Percentiles rank a stretch among this genome's conserved stretches.
Conservation (phyloP, 2,329 filamentous ascomycete genomes). For the Talaromyces sp. region DNA sequence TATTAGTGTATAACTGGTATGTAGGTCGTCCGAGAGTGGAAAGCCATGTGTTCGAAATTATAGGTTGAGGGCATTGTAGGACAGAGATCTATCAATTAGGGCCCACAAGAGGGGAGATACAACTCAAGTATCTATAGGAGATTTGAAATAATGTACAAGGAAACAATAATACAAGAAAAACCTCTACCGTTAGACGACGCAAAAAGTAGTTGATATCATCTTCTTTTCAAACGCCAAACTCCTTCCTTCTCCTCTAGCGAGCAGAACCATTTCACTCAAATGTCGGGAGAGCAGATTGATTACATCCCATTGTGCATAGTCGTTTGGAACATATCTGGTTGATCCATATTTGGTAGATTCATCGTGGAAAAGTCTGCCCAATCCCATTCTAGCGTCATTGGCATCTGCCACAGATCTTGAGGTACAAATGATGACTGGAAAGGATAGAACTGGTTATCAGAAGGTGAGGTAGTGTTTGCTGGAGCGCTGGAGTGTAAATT, state of each 20-base stretch:
- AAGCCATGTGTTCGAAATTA: not conserved
- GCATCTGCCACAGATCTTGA: constrained; percentile 91
- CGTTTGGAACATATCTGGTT: constrained; percentile 23
- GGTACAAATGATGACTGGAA: constrained; percentile 80
- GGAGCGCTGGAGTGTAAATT: constrained; percentile 25
- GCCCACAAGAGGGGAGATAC: not conserved
- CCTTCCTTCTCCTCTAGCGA: constrained; percentile 10
- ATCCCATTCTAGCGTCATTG: constrained; percentile 93
- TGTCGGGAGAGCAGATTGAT: not conserved
- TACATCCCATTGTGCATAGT: constrained; percentile 26
- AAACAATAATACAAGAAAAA: constrained; percentile 3
- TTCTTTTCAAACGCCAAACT: constrained; percentile 21
- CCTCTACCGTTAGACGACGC: not conserved
- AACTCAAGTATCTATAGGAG: not conserved
- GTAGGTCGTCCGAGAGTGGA: not conserved
- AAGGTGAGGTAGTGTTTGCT: constrained; percentile 25
- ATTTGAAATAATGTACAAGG: not conserved
- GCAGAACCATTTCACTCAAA: not conserved
- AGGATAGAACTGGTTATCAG: constrained; percentile 8
- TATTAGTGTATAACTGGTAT: not conserved
- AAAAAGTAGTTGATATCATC: not conserved
- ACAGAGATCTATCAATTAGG: not conserved
- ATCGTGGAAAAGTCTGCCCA: constrained; percentile 53
- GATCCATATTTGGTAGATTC: constrained; percentile 36
- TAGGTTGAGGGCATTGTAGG: not conserved